Base-by-base conservation (phyloP, 352 stramenopile genomes). In the Peronosclerospora sorghi region DNA sequence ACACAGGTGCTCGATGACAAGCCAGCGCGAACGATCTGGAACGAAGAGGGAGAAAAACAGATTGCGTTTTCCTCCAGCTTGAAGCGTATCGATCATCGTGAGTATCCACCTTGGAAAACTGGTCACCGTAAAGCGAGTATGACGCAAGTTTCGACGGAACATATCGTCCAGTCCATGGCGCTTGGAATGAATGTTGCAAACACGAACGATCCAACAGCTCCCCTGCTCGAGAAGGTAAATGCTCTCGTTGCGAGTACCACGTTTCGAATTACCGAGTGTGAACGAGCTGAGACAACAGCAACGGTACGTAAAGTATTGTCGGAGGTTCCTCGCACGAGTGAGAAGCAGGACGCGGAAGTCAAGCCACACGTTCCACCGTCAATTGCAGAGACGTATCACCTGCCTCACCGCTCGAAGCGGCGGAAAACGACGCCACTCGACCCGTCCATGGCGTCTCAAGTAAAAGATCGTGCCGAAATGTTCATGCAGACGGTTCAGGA, bases 381-480 rank as follows among this genome's bases (percentile, higher is more conserved):
- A 12, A 78, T 93, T 32, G 57, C 75, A 0, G 80, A 93, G 53
- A 68, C 72, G 2, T 90, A 89, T 41, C 58, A 87, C 32, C 59
- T 87, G 44, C 68, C 65, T 5, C 83, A 78, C 51, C 70, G 73
- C 17, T 29, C 56, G 1, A 91, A 89, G 59, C 67, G 73, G 19
- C 56, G 69, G 41, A 87, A 85, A 51, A 69, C 37, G 12, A 60
- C 40, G 13, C 30, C 42, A 1, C 37, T 62, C 28, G 60, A 77
- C 41, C 61, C 49, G 5, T 56, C 62, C 0, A 45, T 42, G 5
- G 57, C 56, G 2, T 59, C 54, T 8, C 44, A 66, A 35, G 65
- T 66, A 8, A 75, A 73, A 55, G 39, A 63, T 12, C 53, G 53
- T 17, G 58, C 60, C 0, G 48, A 79, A 30, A 54, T 53, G 6